phyloP scores from a whole-genome alignment of 164 flowering plant species.

The Annona cherimola region DNA sequence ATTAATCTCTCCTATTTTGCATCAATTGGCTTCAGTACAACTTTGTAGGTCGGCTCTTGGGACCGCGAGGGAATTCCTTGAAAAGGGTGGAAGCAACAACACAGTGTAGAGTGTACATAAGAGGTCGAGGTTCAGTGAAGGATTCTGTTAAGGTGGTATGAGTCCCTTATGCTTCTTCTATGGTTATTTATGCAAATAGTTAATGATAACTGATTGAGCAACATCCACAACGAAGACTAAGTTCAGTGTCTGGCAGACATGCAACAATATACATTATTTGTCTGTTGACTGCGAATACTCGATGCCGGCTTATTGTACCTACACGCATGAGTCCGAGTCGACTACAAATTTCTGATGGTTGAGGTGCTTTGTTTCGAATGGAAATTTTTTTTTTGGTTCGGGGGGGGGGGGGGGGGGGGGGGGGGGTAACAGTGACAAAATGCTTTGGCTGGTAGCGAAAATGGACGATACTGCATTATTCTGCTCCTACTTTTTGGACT shows the following conservation, averaged over 20 bases:
- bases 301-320: too few relatives aligned
- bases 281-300: too few relatives aligned
- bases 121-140: conserved; percentile 83
- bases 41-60: conserved; percentile 83
- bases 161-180: neutral
- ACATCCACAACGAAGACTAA: neutral
- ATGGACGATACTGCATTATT: too few relatives aligned
- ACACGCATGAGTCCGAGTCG: too few relatives aligned
- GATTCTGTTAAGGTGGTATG: conserved; percentile 64
- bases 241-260: neutral
- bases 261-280: neutral
- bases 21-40: conserved; percentile 47
- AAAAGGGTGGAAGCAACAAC: conserved; percentile 82
- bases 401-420: too few relatives aligned
- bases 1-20: neutral
- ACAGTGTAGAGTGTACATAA: conserved; percentile 71
- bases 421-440: too few relatives aligned
- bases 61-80: conserved; percentile 88
- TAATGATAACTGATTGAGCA: neutral
- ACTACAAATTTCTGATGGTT: too few relatives aligned
- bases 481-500: too few relatives aligned
- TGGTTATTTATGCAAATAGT: neutral
- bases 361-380: too few relatives aligned
- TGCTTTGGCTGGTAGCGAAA: too few relatives aligned
- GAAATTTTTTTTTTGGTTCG: too few relatives aligned